A percentile compares a stretch with the other conserved stretches of the same genome.
Evolutionary conservation across 305 asterid species (phyloP).

Genomic region (Fraxinus floribunda): DNA sequence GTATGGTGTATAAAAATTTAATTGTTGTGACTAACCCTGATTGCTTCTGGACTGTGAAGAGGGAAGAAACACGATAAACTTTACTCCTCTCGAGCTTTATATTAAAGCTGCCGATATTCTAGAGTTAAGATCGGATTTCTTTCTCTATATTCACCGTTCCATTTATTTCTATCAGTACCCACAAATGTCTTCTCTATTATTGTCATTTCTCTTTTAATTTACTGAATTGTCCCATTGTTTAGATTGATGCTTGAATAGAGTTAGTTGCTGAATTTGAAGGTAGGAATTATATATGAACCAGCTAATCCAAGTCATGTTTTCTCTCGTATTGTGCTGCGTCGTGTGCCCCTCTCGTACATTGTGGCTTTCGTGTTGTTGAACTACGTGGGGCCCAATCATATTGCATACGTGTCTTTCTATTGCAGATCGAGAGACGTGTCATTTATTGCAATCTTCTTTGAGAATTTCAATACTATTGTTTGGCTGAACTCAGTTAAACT

Average conservation of each 20-base stretch:
- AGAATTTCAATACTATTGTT: not conserved
- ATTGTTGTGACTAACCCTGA: slow-evolving; percentile 3
- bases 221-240: not conserved
- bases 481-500: not conserved
- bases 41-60: not conserved
- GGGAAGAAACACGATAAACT: not conserved
- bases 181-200: not conserved
- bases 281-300: not conserved
- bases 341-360: not conserved
- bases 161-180: not conserved
- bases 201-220: not conserved
- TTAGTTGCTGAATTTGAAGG: not conserved
- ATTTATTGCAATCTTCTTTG: not conserved
- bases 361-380: not conserved
- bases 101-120: slow-evolving; percentile 23
- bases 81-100: slow-evolving; percentile 17
- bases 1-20: slow-evolving; percentile 45
- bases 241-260: not conserved
- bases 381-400: not conserved
- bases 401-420: not conserved
- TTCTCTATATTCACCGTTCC: not conserved
- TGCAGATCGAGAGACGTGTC: not conserved
- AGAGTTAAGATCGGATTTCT: not conserved
- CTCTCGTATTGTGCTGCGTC: not conserved
- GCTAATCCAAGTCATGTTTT: not conserved